These are phyloP conservation scores for Sonneratia caseolaris DNA, from an alignment of 345 rosid species.

Conservation along the genomic window DNA sequence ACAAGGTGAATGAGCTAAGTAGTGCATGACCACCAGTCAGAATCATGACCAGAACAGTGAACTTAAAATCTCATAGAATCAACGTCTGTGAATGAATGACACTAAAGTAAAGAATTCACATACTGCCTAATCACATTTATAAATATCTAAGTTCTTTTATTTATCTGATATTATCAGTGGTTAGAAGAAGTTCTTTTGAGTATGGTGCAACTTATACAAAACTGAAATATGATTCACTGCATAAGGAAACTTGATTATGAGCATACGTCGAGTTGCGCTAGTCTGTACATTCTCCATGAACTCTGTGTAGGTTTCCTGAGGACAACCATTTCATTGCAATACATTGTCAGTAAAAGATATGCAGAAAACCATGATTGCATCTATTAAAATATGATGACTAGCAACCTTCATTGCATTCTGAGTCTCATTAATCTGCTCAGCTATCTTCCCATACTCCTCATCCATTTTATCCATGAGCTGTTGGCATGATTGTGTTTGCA, in stretches of 20 bases:
- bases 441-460: slow-evolving; percentile 36
- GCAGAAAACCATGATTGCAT: neutral
- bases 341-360: neutral
- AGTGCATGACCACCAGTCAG: neutral
- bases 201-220: neutral
- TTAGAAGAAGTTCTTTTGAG: neutral
- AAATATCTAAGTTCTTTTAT: neutral
- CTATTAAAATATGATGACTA: neutral
- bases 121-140: neutral
- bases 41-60: neutral
- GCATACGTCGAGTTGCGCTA: slow-evolving; percentile 30
- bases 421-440: slow-evolving; percentile 28
- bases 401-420: slow-evolving; percentile 36
- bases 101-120: neutral
- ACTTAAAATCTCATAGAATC: neutral
- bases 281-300: slow-evolving; percentile 35
- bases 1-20: neutral
- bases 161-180: neutral
- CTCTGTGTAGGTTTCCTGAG: slow-evolving; percentile 36
- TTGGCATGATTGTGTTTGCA: slow-evolving; percentile 37
- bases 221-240: neutral
- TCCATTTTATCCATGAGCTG: slow-evolving; percentile 38
- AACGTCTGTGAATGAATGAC: neutral
- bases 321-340: slow-evolving; percentile 1
- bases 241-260: neutral